Percentiles rank a stretch among this genome's conserved stretches.
These are phyloP conservation scores for Dendrobium nobile DNA, from an alignment of 106 monocot genomes.

Conservation along the genomic window DNA sequence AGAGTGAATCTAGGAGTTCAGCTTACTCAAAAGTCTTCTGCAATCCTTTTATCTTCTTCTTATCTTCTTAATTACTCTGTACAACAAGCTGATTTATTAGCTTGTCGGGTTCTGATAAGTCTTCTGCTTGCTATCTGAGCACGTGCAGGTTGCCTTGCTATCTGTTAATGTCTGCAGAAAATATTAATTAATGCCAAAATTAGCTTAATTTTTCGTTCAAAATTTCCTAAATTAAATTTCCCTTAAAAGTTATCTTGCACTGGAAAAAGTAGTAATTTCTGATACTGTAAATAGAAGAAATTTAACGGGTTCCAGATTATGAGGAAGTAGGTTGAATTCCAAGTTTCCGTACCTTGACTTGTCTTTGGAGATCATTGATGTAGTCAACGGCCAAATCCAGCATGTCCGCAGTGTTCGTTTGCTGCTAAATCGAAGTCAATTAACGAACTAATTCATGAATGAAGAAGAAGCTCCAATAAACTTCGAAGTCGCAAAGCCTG, in stretches of 20 bases:
- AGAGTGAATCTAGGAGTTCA: neutral
- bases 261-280: neutral
- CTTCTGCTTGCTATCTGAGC: slow-evolving; percentile 49
- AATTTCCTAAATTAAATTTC: neutral
- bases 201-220: neutral
- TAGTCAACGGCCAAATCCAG: slow-evolving; percentile 85
- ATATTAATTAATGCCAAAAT: neutral
- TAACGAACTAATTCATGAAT: neutral
- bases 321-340: neutral
- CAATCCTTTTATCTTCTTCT: neutral
- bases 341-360: slow-evolving; percentile 55
- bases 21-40: neutral
- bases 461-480: neutral
- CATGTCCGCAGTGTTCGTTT: slow-evolving; percentile 95
- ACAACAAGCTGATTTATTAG: neutral
- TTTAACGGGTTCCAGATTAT: neutral
- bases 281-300: no score
- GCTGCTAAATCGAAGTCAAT: slow-evolving; percentile 29
- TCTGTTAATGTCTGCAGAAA: slow-evolving; percentile 46
- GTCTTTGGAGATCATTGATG: slow-evolving; percentile 84
- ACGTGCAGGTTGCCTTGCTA: slow-evolving; percentile 57
- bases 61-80: neutral
- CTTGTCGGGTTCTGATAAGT: slow-evolving; percentile 15
- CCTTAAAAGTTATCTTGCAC: no score
- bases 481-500: neutral